Conservation (phyloP, 2,329 filamentous ascomycete genomes). For the Rhinocladiella mackenziei region DNA sequence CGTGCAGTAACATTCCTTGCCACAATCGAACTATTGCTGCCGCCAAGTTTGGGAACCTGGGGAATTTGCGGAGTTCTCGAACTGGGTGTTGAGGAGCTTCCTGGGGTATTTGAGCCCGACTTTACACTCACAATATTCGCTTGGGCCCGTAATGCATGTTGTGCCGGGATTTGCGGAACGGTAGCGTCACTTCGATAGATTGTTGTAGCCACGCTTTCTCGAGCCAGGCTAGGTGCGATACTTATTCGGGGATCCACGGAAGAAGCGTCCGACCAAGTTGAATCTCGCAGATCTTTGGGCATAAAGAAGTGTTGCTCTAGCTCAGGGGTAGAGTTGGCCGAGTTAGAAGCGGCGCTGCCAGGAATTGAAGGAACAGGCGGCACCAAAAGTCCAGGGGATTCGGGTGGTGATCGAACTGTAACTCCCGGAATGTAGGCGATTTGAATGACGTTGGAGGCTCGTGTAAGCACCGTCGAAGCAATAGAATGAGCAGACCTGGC, state of each 20-base stretch:
- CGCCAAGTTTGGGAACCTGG: constrained; percentile 36
- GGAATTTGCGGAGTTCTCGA: constrained; percentile 56
- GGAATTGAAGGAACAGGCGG: constrained; percentile 94
- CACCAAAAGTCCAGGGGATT: constrained; percentile 74
- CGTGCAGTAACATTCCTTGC: constrained; percentile 43
- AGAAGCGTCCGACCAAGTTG: constrained; percentile 65
- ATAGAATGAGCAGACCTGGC: constrained; percentile 82
- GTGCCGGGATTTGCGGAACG: constrained; percentile 71
- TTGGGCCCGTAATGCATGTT: constrained; percentile 81
- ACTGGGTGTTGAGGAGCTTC: constrained; percentile 54
- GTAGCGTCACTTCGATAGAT: constrained; percentile 91
- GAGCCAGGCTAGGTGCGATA: constrained; percentile 45
- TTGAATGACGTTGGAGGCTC: constrained; percentile 97
- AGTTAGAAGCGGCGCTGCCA: constrained; percentile 49
- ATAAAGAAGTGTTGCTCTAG: constrained; percentile 79
- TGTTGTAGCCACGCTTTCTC: constrained; percentile 76
- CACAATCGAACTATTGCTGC: constrained; percentile 42
- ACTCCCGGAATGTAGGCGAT: constrained; percentile 98
- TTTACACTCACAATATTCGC: constrained; percentile 92
- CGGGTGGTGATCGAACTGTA: constrained; percentile 81
- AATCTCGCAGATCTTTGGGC: constrained; percentile 83
- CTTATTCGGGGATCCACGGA: constrained; percentile 46
- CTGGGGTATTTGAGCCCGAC: constrained; percentile 57
- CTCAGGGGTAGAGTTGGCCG: constrained; percentile 55
- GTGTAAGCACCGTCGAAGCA: constrained; percentile 89